Evolutionary conservation across 768 basidiomycete genomes (phyloP).

Genomic region (Leccinum uliginosum): DNA sequence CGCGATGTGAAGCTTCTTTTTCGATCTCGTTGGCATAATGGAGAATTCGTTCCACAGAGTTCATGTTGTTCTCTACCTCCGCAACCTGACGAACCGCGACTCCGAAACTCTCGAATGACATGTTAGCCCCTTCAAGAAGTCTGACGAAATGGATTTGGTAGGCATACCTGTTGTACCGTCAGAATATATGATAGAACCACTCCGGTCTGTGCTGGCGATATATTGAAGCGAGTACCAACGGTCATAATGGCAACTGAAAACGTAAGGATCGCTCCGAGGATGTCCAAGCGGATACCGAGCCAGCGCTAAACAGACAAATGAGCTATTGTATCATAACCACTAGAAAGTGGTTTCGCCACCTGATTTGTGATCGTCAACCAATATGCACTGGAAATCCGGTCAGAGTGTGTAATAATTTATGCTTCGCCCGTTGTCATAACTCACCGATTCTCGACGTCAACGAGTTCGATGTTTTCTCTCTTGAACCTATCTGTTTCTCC

Average conservation of each 20-base stretch:
- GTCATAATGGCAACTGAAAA: constrained; percentile 78
- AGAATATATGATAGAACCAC: constrained; percentile 77
- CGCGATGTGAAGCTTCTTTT: constrained; percentile 71
- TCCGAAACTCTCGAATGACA: constrained; percentile 46
- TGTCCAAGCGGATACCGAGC: constrained; percentile 86
- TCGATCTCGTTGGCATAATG: constrained; percentile 81
- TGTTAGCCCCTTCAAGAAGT: not conserved
- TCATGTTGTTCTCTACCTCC: constrained; percentile 94
- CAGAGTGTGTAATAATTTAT: not conserved
- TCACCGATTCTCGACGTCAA: constrained; percentile 81
- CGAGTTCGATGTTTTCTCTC: constrained; percentile 64
- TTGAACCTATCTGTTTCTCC: constrained; percentile 75
- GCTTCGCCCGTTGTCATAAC: constrained; percentile 8
- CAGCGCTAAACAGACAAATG: constrained; percentile 45
- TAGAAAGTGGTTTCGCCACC: constrained; percentile 27
- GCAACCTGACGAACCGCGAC: constrained; percentile 75
- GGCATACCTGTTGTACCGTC: constrained; percentile 64
- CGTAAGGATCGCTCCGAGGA: constrained; percentile 67
- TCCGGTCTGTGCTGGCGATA: constrained; percentile 78
- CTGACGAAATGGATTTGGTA: not conserved
- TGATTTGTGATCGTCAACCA: constrained; percentile 86
- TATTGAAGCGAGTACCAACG: constrained; percentile 66
- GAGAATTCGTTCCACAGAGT: constrained; percentile 82
- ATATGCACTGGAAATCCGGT: constrained; percentile 51
- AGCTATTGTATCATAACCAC: not conserved